A percentile compares a stretch with the other conserved stretches of the same genome.
These are phyloP conservation scores for Candida corydali DNA, from an alignment of 805 yeast species.

Conservation along the genomic window DNA sequence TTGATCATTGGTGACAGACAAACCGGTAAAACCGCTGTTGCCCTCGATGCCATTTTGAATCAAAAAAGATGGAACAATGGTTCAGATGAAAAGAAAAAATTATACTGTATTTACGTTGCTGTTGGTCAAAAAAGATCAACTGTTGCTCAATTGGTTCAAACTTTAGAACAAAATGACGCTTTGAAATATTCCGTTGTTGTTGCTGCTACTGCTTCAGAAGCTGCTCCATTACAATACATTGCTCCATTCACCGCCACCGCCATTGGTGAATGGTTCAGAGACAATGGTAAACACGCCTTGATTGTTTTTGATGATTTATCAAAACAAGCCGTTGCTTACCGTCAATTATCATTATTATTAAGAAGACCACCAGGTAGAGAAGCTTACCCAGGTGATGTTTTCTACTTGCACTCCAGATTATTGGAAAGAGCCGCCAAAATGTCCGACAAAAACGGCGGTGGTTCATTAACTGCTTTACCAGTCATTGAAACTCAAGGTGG, in stretches of 20 bases:
- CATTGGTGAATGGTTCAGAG: conserved; percentile 99
- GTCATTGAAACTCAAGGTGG: conserved; percentile 98
- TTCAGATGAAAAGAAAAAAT: conserved; percentile 91
- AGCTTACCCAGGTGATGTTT: conserved; percentile 96
- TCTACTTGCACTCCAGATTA: conserved; percentile 92
- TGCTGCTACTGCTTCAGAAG: conserved; percentile 99
- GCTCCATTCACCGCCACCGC: conserved; percentile 99
- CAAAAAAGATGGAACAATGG: conserved; percentile 99
- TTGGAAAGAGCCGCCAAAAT: conserved; percentile 97
- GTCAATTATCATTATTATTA: conserved; percentile 95
- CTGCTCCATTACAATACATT: conserved; percentile 99
- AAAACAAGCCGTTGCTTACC: conserved; percentile 99
- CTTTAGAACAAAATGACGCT: conserved; percentile 97
- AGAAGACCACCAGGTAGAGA: conserved; percentile 98
- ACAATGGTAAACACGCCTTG: conserved; percentile 96
- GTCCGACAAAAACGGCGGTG: conserved; percentile 85
- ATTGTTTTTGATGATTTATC: conserved; percentile 97
- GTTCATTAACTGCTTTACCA: conserved; percentile 94
- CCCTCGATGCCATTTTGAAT: conserved; percentile 95
- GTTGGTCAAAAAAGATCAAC: conserved; percentile 99
- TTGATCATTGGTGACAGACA: conserved; percentile 99
- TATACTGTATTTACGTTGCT: conserved; percentile 99
- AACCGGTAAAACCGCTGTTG: conserved; percentile 99
- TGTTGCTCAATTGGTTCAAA: conserved; percentile 98
- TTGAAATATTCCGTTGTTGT: conserved; percentile 96